These are phyloP conservation scores for Fusarium albosuccineum DNA, from an alignment of 2,329 filamentous ascomycete genomes.

Conservation along the genomic window DNA sequence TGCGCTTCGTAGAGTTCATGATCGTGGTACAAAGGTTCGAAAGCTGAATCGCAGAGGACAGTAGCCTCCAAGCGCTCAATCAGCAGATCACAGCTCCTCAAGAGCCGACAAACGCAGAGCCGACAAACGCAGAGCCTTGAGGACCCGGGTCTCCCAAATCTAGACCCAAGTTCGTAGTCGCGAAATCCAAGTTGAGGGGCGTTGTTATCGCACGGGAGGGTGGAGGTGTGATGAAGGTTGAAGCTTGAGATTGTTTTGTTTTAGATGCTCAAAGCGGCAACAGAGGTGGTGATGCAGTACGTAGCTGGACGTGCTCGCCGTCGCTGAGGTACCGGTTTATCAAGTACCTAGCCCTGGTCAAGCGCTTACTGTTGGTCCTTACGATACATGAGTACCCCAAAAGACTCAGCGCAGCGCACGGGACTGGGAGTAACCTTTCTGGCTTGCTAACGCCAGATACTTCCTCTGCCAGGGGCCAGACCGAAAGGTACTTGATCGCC, in stretches of 20 bases:
- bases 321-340: slow-evolving; percentile 19
- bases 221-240: not conserved
- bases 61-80: not conserved
- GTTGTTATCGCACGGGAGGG: not conserved
- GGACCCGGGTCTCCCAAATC: not conserved
- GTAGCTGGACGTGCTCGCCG: slow-evolving; percentile 10
- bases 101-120: not conserved
- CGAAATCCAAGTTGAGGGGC: not conserved
- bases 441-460: not conserved
- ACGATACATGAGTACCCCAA: not conserved
- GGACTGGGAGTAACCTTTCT: not conserved
- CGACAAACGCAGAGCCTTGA: not conserved
- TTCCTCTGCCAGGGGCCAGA: not conserved
- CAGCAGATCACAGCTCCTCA: not conserved
- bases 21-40: slow-evolving; percentile 28
- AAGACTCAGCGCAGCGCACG: not conserved
- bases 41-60: not conserved
- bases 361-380: not conserved
- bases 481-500: slow-evolving; percentile 4
- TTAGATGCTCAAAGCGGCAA: slow-evolving; percentile 12
- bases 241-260: slow-evolving; percentile 29
- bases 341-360: slow-evolving; percentile 14
- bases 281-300: slow-evolving; percentile 22
- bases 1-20: slow-evolving; percentile 85
- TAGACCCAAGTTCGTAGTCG: not conserved